Conservation (phyloP, 2,329 filamentous ascomycete genomes). For the Beauveria caledonica region DNA sequence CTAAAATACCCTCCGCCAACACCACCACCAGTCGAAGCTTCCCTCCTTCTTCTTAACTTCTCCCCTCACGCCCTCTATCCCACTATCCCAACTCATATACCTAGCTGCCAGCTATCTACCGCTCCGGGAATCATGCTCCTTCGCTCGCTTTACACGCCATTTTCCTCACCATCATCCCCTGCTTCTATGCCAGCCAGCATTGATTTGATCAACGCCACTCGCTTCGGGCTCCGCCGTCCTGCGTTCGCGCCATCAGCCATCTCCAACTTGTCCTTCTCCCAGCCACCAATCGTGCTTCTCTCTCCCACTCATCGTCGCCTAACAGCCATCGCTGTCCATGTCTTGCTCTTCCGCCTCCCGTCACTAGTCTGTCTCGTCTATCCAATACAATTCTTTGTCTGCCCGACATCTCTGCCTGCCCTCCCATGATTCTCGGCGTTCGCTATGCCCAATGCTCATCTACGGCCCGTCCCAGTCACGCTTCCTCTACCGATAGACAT, state of each 20-base stretch:
- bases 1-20: not conserved
- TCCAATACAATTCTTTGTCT: not conserved
- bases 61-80: too few species aligned
- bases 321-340: not conserved
- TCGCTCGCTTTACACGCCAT: not conserved
- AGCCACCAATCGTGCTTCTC: not conserved
- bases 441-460: not conserved
- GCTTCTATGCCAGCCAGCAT: not conserved
- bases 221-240: not conserved
- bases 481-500: not conserved
- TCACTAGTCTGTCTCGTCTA: not conserved
- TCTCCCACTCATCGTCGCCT: not conserved
- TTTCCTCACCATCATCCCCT: not conserved
- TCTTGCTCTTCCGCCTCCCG: not conserved
- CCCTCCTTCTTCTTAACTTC: not conserved
- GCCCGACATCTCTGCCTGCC: not conserved
- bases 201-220: not conserved
- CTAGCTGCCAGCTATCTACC: not conserved
- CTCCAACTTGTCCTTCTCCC: not conserved
- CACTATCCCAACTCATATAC: not conserved
- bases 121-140: not conserved
- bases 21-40: not conserved
- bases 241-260: not conserved
- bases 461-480: conserved; percentile 3
- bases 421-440: not conserved